Conservation (phyloP, 305 asterid species). For the Salvia sclarea region DNA sequence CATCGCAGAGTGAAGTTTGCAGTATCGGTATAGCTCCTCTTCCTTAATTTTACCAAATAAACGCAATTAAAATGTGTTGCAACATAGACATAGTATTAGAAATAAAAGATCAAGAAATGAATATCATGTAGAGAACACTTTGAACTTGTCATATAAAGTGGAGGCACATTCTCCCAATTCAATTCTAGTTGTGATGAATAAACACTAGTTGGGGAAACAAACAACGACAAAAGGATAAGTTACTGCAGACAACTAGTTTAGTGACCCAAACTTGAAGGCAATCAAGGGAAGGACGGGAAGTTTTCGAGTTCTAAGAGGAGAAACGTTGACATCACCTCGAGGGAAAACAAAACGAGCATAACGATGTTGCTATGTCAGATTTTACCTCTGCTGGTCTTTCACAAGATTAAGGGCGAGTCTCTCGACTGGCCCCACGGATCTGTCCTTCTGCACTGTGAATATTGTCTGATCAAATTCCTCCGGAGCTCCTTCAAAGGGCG, state of each 20-base stretch:
- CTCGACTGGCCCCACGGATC: constrained; percentile 62
- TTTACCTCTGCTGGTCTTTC: constrained; percentile 87
- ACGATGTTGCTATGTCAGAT: background rate
- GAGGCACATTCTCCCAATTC: no score
- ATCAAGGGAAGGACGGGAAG: background rate
- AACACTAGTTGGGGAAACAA: background rate
- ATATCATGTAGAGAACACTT: background rate
- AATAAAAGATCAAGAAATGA: background rate
- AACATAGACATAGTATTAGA: background rate
- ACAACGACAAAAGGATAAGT: no score
- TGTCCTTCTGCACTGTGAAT: constrained; percentile 61
- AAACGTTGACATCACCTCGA: background rate
- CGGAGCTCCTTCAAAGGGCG: constrained; percentile 84
- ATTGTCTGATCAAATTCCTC: constrained; percentile 96
- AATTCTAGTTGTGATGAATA: no score
- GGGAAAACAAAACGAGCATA: constrained; percentile 5
- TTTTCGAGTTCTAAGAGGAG: no score
- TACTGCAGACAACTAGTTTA: no score
- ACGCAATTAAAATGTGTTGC: background rate
- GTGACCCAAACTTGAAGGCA: background rate
- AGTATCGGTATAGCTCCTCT: constrained; percentile 92
- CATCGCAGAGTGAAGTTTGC: constrained; percentile 88
- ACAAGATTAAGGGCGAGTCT: constrained; percentile 67
- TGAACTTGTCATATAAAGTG: background rate
- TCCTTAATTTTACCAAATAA: constrained; percentile 45